Evolutionary conservation across 257 asterid genomes (phyloP), one percentile per base, ranked within the genome.

Genomic region (Cynanchum wilfordii): DNA sequence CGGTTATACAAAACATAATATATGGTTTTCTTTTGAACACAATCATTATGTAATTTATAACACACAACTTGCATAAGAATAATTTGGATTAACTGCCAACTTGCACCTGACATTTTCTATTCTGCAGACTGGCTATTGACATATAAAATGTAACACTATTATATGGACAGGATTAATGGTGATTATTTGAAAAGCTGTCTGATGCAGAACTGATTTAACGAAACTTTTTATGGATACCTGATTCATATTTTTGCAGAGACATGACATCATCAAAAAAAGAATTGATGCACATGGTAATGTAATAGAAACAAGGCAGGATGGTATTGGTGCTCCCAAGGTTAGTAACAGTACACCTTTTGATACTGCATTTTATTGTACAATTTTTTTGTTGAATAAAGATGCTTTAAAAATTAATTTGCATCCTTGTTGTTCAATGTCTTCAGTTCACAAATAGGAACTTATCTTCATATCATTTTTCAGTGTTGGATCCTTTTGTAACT

Each of bases 221-320:
- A 9, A 36, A 24, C 70, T 71, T 72, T 76, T 76, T 42, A 75
- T 44, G 78, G 73, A 78, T 69, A 6, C 24, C 64, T 49, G 67
- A 50, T 80, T 86, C 44, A 59, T 75, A 16, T 80, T 71, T 76
- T 71, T 86, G 85, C 97, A 92, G 99, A 90, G 87, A 79, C 99
- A 95, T 86, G 98, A 95, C 82, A 92, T 95, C 70, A 89, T 81
- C 81, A 95, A 95, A 88, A 95, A 84, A 85, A 88, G 99, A 85
- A 87, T 95, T 47, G 98, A 95, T 86, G 85, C 79, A 73, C 87
- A 81, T 79, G 98, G 99, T 73, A 95, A 90, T 87, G 91, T 89
- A 50, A 95, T 95, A 73, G 99, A 88, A 75, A 86, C 93, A 83
- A 86, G 96, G 81, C 82, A 90, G 79, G 98, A 92, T 67, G 96